Base-by-base conservation (phyloP, 441 rosid genomes). In the Pelargonium cotyledonis region DNA sequence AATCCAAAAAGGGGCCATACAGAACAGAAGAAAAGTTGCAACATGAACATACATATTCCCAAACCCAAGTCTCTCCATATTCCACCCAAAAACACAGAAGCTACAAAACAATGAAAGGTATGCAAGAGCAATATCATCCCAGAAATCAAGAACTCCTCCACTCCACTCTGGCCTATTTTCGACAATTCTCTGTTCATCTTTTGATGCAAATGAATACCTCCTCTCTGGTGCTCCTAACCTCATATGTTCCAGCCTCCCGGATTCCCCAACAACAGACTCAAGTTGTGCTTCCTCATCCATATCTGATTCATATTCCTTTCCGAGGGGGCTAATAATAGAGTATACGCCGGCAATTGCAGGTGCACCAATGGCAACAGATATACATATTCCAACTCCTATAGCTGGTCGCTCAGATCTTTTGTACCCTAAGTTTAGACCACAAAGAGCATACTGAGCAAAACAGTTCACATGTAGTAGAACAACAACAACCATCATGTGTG, bases 1-100 rank as follows among this genome's bases (percentile, higher is more conserved):
- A 78, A 90, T 88, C 89, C 94, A 90, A 79, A 93, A 90, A 12
- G 98, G 98, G 35, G 98, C 96, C 75, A 83, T 66, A 76, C 95
- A 93, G 51, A 93, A 93, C 70, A 90, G 88, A 67, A 86, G 71
- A 73, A 90, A 93, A 14, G 97, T 93, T 0, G 94, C 94, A 49
- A 90, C 84, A 77, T 93, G 97, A 49, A 90, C 98, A 73, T 89
- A 93, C 96, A 89, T 89, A 83, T 93, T 93, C 55, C 98, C 98
- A 65, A 93, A 89, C 31, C 97, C 95, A 55, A 93, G 87, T 73
- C 95, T 86, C 77, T 93, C 97, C 98, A 89, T 89, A 72, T 93
- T 90, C 98, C 97, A 88, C 57, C 98, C 96, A 41, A 93, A 93
- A 41, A 90, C 96, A 79, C 95, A 93, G 72, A 83, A 90, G 8